Evolutionary conservation across 192 early-diverging fungal species (phyloP).

Genomic region (Mortierella alpina): DNA sequence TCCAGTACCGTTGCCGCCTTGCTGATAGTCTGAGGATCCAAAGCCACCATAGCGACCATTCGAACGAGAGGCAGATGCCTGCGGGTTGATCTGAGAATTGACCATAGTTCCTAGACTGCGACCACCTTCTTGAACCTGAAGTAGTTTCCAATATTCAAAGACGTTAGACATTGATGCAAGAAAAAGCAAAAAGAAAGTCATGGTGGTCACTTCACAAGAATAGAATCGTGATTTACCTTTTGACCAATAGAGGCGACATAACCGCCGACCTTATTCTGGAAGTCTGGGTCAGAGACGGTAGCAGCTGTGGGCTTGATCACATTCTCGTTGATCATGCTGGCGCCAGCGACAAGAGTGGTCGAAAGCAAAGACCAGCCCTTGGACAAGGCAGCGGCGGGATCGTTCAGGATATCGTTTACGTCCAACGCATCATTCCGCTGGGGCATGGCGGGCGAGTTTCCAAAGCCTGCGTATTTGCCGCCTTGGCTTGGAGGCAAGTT

Average conservation of each 20-base stretch:
- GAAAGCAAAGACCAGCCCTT: slow-evolving; percentile 77
- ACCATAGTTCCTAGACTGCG: slow-evolving; percentile 45
- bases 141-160: no score
- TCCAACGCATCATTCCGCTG: slow-evolving; percentile 46
- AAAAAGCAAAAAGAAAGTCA: background rate
- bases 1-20: slow-evolving; percentile 23
- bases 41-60: slow-evolving; percentile 41
- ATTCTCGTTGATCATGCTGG: slow-evolving; percentile 70
- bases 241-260: slow-evolving; percentile 71
- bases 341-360: slow-evolving; percentile 66
- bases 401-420: slow-evolving; percentile 73
- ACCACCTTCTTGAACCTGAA: slow-evolving; percentile 55
- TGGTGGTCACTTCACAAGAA: background rate
- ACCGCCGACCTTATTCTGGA: slow-evolving; percentile 67
- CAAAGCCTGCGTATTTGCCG: slow-evolving; percentile 81
- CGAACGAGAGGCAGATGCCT: slow-evolving; percentile 16
- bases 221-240: slow-evolving; percentile 46
- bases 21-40: slow-evolving; percentile 40
- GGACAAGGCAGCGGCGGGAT: slow-evolving; percentile 72
- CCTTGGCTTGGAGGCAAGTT: slow-evolving; percentile 79
- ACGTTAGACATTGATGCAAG: no score
- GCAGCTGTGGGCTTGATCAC: slow-evolving; percentile 73
- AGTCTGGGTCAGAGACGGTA: slow-evolving; percentile 72
- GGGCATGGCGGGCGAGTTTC: slow-evolving; percentile 61
- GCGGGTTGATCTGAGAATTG: slow-evolving; percentile 38